phyloP scores from a whole-genome alignment of 371 early-diverging fungal species.

The Mucor velutinosus region DNA sequence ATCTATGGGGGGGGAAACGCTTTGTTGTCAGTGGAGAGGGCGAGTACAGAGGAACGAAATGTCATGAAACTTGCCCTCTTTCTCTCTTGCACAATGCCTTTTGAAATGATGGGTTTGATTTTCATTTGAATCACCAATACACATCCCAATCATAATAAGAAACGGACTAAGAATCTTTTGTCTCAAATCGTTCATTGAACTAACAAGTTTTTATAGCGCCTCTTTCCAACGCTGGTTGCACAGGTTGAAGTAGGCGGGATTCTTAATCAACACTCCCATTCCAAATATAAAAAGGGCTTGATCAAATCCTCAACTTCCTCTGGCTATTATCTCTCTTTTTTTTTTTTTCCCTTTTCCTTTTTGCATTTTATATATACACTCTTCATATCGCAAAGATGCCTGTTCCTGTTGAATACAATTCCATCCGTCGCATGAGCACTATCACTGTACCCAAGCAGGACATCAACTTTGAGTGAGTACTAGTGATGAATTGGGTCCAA shows the following conservation, averaged over 20 bases:
- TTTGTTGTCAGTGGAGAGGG: background rate
- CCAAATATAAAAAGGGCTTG: constrained; percentile 18
- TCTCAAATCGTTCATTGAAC: constrained; percentile 16
- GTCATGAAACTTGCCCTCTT: background rate
- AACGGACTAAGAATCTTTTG: constrained; percentile 6
- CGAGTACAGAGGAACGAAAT: background rate
- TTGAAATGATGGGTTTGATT: constrained; percentile 5
- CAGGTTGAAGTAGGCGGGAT: background rate
- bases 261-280: constrained; percentile 2
- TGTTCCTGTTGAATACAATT: constrained; percentile 40
- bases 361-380: constrained; percentile 2
- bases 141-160: background rate
- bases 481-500: background rate
- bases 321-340: constrained; percentile 4
- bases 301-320: constrained; percentile 3
- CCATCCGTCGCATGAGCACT: constrained; percentile 44
- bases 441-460: constrained; percentile 44
- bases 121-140: background rate
- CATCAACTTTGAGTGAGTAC: constrained; percentile 41
- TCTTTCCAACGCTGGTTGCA: background rate
- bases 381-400: constrained; percentile 29
- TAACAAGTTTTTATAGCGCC: constrained; percentile 6
- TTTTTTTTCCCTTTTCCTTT: constrained; percentile 8
- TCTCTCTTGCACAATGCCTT: background rate
- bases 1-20: background rate